Evolutionary conservation across 1,284 basidiomycete species (phyloP).

Genomic region (Leccinum pachyderme): DNA sequence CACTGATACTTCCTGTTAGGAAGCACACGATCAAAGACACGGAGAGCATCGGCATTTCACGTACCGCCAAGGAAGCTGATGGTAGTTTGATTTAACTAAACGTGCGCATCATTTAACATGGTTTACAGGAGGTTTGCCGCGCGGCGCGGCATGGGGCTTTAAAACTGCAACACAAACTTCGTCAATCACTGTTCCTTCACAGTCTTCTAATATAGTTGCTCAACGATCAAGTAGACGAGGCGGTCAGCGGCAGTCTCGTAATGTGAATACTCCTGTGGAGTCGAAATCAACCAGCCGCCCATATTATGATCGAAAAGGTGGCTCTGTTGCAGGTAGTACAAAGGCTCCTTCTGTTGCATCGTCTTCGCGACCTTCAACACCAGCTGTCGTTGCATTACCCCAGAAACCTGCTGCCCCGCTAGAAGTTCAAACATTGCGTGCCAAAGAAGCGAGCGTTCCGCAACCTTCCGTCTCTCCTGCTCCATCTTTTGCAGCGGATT

Average conservation of each 20-base stretch:
- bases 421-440: conserved; percentile 40
- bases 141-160: conserved; percentile 81
- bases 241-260: conserved; percentile 41
- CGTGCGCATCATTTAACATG: conserved; percentile 8
- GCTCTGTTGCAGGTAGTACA: conserved; percentile 26
- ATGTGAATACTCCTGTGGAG: conserved; percentile 34
- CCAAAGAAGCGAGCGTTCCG: conserved; percentile 39
- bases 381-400: conserved; percentile 39
- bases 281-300: conserved; percentile 34
- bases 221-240: conserved; percentile 44
- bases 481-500: conserved; percentile 43
- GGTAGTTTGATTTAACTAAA: conserved; percentile 40
- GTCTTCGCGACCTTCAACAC: conserved; percentile 65
- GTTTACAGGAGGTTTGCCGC: conserved; percentile 56
- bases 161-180: conserved; percentile 38
- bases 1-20: conserved; percentile 39
- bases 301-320: conserved; percentile 41
- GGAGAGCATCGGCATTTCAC: conserved; percentile 52
- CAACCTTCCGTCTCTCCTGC: conserved; percentile 48
- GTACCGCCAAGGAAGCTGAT: conserved; percentile 57
- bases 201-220: conserved; percentile 25
- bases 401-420: conserved; percentile 48
- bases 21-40: conserved; percentile 88
- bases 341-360: conserved; percentile 53
- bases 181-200: conserved; percentile 16